A percentile compares a stretch with the other conserved stretches of the same genome.
Conservation (phyloP, 2,329 filamentous ascomycete genomes). For the Cryphonectria parasitica region DNA sequence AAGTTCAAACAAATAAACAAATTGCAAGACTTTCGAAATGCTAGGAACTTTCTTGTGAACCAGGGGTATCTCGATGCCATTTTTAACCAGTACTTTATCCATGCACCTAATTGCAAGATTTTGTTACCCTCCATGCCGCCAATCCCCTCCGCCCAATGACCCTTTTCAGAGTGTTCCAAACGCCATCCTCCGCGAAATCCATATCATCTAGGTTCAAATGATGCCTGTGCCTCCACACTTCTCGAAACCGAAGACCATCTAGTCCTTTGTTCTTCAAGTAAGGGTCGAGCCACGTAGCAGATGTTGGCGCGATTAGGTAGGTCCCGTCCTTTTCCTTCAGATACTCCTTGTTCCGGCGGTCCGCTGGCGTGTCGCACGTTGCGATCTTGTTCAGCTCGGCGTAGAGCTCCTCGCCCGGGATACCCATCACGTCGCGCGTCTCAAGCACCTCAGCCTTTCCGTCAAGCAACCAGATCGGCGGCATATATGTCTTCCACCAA, state of each 20-base stretch:
- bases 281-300: conserved; percentile 69
- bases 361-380: conserved; percentile 64
- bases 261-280: conserved; percentile 63
- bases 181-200: conserved; percentile 76
- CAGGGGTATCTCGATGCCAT: conserved; percentile 28
- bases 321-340: conserved; percentile 66
- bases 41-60: background rate
- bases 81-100: conserved; percentile 14
- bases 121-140: conserved; percentile 67
- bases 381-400: conserved; percentile 61
- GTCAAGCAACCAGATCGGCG: conserved; percentile 78
- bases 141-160: conserved; percentile 68
- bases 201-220: conserved; percentile 82
- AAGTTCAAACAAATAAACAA: background rate
- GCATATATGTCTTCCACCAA: conserved; percentile 89
- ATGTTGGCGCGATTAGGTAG: conserved; percentile 74
- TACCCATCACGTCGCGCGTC: conserved; percentile 75
- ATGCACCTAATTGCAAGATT: conserved; percentile 50
- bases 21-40: background rate
- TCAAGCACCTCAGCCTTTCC: conserved; percentile 73
- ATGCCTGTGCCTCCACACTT: conserved; percentile 69
- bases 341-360: conserved; percentile 59
- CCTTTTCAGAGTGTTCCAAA: conserved; percentile 70
- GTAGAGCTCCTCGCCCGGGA: conserved; percentile 64
- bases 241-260: conserved; percentile 65